Base-by-base conservation (phyloP, 2,329 filamentous ascomycete genomes). In the Incumbomyces delicatus region DNA sequence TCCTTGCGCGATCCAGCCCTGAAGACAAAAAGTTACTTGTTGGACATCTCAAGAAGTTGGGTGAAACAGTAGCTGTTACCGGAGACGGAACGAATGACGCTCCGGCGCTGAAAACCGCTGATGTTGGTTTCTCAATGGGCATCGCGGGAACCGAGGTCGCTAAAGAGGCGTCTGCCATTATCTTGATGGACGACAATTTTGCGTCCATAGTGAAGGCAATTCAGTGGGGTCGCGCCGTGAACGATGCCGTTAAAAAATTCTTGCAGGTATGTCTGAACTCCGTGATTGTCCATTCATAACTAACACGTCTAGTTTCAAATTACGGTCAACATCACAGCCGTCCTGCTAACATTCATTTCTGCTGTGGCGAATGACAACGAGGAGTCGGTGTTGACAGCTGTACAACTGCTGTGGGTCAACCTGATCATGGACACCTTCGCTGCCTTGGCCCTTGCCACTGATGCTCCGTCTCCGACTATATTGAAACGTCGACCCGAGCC, bases 141-240 rank as follows among this genome's bases (percentile, higher is more conserved):
- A 86, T 89, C 44, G 76, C 85, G 12, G 85, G 85, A 51, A 89
- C 85, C 0, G 85, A 89, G 63, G 85, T 90, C 33, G 85, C 85
- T 38, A 89, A 89, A 65, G 85, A 90, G 64, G 85, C 85, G 1
- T 89, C 85, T 6, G 83, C 84, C 32, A 90, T 90, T 51, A 87
- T 90, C 57, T 72, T 90, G 12, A 88, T 89, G 85, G 85, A 89
- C 60, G 85, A 90, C 65, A 89, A 89, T 67, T 90, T 90, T 65
- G 76, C 80, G 22, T 88, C 84, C n/a, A 90, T 89, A 51, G 82
- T 90, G 53, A 87, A 87, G 65, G 85, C 85, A 12, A 72, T 89
- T 56, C 82, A 84, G 56, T 90, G 85, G 85, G 85, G 85, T 42
- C 77, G 83, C 20, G 80, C 83, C 30, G 83, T 87, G 57, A 86